Evolutionary conservation across 2,329 filamentous ascomycete genomes (phyloP).

Genomic region (Stemphylium lycopersici): DNA sequence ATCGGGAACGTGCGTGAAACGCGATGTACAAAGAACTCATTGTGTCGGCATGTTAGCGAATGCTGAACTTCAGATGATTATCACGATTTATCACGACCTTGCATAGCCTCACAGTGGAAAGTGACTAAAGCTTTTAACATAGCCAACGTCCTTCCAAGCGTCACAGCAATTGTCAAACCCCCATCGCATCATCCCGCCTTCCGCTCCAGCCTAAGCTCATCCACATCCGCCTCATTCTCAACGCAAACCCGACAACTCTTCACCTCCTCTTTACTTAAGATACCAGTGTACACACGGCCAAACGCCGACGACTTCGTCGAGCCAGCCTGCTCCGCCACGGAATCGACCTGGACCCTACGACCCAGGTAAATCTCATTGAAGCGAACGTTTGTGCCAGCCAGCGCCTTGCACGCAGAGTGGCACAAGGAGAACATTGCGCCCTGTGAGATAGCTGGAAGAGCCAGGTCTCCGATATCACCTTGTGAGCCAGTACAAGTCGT

Average conservation of each 20-base stretch:
- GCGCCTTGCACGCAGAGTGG: conserved; percentile 38
- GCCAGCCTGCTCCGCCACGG: conserved; percentile 6
- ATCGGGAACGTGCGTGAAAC: background rate
- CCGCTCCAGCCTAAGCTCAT: background rate
- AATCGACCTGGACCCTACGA: conserved; percentile 11
- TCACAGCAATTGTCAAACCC: background rate
- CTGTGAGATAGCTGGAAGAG: conserved; percentile 30
- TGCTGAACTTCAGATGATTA: background rate
- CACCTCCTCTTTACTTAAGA: background rate
- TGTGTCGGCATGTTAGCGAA: no score
- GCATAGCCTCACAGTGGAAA: background rate
- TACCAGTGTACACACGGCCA: conserved; percentile 5
- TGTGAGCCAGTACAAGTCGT: conserved; percentile 13
- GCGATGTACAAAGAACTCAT: background rate
- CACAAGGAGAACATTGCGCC: conserved; percentile 49
- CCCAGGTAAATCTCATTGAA: conserved; percentile 51
- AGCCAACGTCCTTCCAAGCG: background rate
- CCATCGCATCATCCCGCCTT: background rate
- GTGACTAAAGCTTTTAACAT: background rate
- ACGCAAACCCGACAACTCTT: conserved; percentile 6
- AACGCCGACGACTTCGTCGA: conserved; percentile 7
- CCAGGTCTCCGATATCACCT: conserved; percentile 3
- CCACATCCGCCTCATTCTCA: conserved; percentile 3
- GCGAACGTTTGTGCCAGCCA: conserved; percentile 43
- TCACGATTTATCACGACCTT: background rate